phyloP scores from a whole-genome alignment of 495 filamentous ascomycete species.

The Podospora appendiculata region DNA sequence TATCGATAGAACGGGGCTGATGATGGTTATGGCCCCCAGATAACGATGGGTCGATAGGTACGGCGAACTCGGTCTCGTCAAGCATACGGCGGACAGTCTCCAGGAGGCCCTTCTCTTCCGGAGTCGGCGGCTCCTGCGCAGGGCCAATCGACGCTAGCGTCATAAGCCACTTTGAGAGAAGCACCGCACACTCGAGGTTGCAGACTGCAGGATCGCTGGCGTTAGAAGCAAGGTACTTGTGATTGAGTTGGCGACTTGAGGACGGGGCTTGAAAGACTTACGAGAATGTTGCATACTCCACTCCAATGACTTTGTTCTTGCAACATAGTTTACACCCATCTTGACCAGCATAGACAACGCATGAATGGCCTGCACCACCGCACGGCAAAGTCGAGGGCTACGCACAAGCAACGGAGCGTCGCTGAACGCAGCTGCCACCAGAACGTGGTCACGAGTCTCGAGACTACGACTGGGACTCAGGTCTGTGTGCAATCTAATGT shows the following conservation, averaged over 20 bases:
- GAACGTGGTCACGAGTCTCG: slow-evolving; percentile 52
- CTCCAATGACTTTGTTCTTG: slow-evolving; percentile 57
- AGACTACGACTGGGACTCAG: slow-evolving; percentile 54
- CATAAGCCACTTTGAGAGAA: slow-evolving; percentile 49
- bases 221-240: too few relatives aligned
- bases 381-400: slow-evolving; percentile 48
- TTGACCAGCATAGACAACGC: slow-evolving; percentile 61
- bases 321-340: slow-evolving; percentile 60
- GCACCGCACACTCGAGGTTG: slow-evolving; percentile 62
- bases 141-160: slow-evolving; percentile 36
- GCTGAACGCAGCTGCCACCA: slow-evolving; percentile 51
- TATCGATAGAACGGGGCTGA: slow-evolving; percentile 26
- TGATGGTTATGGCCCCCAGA: slow-evolving; percentile 20
- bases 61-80: slow-evolving; percentile 68
- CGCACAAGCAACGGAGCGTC: slow-evolving; percentile 52
- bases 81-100: slow-evolving; percentile 65
- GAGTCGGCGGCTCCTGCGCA: slow-evolving; percentile 32
- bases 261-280: slow-evolving; percentile 19
- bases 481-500: slow-evolving; percentile 61
- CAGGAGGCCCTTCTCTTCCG: slow-evolving; percentile 58
- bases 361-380: slow-evolving; percentile 61
- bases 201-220: slow-evolving; percentile 33
- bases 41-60: slow-evolving; percentile 43
- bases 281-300: slow-evolving; percentile 67
- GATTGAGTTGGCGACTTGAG: not conserved